These are phyloP conservation scores for Acer campestre DNA, from an alignment of 345 rosid genomes.

Conservation along the genomic window DNA sequence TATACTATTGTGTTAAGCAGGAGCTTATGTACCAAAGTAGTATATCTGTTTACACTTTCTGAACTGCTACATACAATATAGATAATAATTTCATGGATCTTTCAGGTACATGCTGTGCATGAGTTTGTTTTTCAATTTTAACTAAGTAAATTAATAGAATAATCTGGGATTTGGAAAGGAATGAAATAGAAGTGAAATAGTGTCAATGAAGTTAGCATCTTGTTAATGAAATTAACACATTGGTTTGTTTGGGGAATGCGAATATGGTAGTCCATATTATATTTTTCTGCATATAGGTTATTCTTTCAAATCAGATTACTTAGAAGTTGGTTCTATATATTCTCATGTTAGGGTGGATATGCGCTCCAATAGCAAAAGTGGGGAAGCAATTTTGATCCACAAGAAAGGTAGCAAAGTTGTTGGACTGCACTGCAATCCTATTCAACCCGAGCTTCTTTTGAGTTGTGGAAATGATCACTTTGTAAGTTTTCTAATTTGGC, in stretches of 20 bases:
- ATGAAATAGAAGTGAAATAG: not conserved
- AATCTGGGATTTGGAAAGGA: not conserved
- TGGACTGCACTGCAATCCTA: constrained; percentile 93
- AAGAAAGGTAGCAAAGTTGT: constrained; percentile 93
- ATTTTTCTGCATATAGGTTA: not conserved
- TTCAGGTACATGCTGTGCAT: not conserved
- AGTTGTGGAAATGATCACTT: constrained; percentile 98
- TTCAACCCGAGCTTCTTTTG: constrained; percentile 84
- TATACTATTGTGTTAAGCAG: not conserved
- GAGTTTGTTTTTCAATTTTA: not conserved
- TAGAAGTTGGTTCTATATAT: constrained; percentile 18
- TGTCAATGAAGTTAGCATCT: not conserved
- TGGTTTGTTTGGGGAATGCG: not conserved
- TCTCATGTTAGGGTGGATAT: constrained; percentile 63
- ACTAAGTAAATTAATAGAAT: not conserved
- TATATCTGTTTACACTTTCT: not conserved
- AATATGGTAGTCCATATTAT: not conserved
- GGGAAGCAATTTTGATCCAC: constrained; percentile 76
- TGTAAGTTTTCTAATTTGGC: constrained; percentile 48
- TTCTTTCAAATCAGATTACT: not conserved
- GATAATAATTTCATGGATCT: not conserved
- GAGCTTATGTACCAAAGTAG: not conserved
- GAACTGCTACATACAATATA: not conserved
- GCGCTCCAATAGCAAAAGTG: constrained; percentile 60
- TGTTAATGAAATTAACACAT: not conserved